These are phyloP conservation scores for Phytomonas serpens DNA, from an alignment of 208 protist species.

Conservation along the genomic window DNA sequence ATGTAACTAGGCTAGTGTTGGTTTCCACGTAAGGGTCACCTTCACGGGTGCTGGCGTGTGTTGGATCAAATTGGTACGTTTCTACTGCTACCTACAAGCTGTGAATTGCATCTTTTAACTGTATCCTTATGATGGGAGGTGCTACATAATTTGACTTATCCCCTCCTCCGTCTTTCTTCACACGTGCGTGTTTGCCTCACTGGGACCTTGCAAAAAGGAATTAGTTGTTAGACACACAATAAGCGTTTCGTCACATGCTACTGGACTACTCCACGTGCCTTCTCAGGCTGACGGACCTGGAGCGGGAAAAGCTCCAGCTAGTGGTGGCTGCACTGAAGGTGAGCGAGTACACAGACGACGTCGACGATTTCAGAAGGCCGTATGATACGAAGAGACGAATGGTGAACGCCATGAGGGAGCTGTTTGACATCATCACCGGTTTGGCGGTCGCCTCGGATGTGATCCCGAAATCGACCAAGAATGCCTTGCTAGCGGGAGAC, in stretches of 20 bases:
- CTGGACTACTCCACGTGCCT: constrained; percentile 15
- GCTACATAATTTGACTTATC: neutral
- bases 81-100: neutral
- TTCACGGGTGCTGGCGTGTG: neutral
- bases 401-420: constrained; percentile 45
- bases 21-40: neutral
- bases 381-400: constrained; percentile 48
- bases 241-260: neutral
- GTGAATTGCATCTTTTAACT: neutral
- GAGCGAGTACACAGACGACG: constrained; percentile 87
- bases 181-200: neutral
- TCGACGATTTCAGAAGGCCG: constrained; percentile 64
- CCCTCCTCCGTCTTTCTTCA: neutral
- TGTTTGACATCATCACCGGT: constrained; percentile 74
- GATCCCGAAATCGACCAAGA: constrained; percentile 45
- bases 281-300: constrained; percentile 59
- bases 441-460: constrained; percentile 71
- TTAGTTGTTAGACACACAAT: neutral
- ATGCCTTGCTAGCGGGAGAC: constrained; percentile 38
- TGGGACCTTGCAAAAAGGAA: neutral
- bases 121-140: neutral
- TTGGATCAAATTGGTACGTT: neutral
- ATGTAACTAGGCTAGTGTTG: neutral
- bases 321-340: constrained; percentile 79
- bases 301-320: constrained; percentile 81